Evolutionary conservation across 2,329 filamentous ascomycete genomes (phyloP), one percentile per base, ranked within the genome.

Genomic region (Apiospora kogelbergensis): DNA sequence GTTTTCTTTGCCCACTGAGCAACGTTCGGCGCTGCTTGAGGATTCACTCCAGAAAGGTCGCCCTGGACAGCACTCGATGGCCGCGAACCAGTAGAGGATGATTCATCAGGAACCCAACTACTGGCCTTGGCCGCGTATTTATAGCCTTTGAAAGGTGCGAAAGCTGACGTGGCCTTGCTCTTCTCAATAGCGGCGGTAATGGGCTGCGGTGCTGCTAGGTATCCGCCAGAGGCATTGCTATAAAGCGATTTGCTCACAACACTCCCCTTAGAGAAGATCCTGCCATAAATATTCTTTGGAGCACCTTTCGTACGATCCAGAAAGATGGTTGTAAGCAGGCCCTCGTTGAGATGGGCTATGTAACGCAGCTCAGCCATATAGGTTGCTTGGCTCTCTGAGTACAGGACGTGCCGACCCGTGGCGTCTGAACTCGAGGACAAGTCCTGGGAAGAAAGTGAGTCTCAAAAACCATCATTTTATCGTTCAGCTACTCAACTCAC

Each of bases 331-430:
- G 22, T 44, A 5, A 68, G 15, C 15, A 68, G 65, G 13, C 30
- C 26, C 30, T 53, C 24, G 26, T 68, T 33, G 41, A 64, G 9
- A 17, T 70, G 66, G 44, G 42, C 66, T 48, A 71, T 5, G 40
- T 70, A 70, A 17, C 70, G 66, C 15, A 70, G 17, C 53, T 69
- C 70, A 40, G 53, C 40, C 45, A 66, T 20, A n/a, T 40, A 60
- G 17, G n/a, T 37, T 13, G 44, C 40, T 10, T 67, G 42, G 13
- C 65, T 65, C 6, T 64, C 64, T 5, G 53, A 24, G 42, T 67
- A 67, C 9, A 70, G 46, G 7, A 69, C 33, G 41, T 53, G 66
- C n/a, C 53, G 53, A 60, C 53, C 30, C 20, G 30, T 17, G 6
- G 17, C 9, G 7, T n/a, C 53, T 37, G 26, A n/a, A n/a, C 9